phyloP scores from a whole-genome alignment of 345 rosid genomes.

The Lepidium africanum region DNA sequence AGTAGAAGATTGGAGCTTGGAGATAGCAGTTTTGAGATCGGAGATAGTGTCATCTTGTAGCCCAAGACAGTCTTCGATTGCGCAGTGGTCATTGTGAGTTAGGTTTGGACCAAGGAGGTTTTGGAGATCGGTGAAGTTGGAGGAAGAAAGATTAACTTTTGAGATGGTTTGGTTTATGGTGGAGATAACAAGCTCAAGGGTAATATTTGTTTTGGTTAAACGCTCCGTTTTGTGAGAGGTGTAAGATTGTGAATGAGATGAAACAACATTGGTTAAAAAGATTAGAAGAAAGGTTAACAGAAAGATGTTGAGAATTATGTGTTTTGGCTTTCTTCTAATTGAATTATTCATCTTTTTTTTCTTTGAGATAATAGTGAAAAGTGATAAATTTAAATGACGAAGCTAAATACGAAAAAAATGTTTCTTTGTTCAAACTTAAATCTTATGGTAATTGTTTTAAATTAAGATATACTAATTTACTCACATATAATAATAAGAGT shows the following conservation, averaged over 20 bases:
- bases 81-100: conserved; percentile 30
- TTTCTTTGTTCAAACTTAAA: background rate
- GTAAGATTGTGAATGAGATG: background rate
- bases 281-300: background rate
- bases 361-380: background rate
- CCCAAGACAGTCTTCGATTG: conserved; percentile 60
- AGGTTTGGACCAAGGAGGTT: conserved; percentile 11
- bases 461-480: background rate
- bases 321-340: background rate
- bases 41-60: conserved; percentile 44
- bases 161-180: background rate
- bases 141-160: conserved; percentile 34
- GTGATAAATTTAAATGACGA: background rate
- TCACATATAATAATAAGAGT: background rate
- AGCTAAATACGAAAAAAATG: too few species aligned
- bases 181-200: conserved; percentile 33
- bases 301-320: background rate
- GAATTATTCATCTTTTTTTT: background rate
- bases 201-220: too few species aligned
- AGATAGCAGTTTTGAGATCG: conserved; percentile 37
- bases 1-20: conserved; percentile 30
- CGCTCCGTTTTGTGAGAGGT: background rate
- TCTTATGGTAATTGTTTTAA: background rate
- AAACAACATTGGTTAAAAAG: background rate
- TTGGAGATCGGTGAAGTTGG: conserved; percentile 38